These are phyloP conservation scores for Tephrocybe rancida DNA, from an alignment of 768 basidiomycete species.

Conservation along the genomic window DNA sequence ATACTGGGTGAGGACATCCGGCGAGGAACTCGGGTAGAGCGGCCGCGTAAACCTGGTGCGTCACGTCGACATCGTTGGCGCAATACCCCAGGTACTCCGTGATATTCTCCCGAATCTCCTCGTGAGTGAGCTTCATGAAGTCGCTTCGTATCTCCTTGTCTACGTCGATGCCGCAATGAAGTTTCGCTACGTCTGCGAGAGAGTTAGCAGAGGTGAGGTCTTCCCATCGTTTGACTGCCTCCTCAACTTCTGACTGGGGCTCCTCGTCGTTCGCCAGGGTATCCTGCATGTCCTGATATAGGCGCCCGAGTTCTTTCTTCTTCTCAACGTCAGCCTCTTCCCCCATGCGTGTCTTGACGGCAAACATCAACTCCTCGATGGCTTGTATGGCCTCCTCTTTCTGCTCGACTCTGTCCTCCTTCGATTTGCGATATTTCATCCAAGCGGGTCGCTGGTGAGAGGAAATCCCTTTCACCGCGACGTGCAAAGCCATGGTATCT, in stretches of 20 bases:
- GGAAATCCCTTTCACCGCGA: slow-evolving; percentile 92
- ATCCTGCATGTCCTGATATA: slow-evolving; percentile 41
- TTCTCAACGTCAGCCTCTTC: slow-evolving; percentile 50
- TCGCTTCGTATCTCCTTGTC: slow-evolving; percentile 81
- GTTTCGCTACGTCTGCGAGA: slow-evolving; percentile 85
- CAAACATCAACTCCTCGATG: slow-evolving; percentile 41
- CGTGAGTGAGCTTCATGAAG: slow-evolving; percentile 70
- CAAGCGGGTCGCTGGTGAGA: slow-evolving; percentile 94
- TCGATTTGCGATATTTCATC: slow-evolving; percentile 81
- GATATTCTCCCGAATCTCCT: slow-evolving; percentile 64
- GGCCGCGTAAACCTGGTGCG: slow-evolving; percentile 76
- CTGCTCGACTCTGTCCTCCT: slow-evolving; percentile 54
- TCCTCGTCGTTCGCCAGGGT: slow-evolving; percentile 23
- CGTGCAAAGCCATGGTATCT: slow-evolving; percentile 95
- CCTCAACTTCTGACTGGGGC: slow-evolving; percentile 35
- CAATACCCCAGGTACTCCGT: slow-evolving; percentile 85
- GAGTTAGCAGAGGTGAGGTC: slow-evolving; percentile 92
- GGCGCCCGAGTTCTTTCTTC: slow-evolving; percentile 38
- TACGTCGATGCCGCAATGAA: slow-evolving; percentile 83
- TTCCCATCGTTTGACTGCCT: slow-evolving; percentile 74
- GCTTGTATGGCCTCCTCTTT: slow-evolving; percentile 66
- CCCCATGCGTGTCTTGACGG: slow-evolving; percentile 49
- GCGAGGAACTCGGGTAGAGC: slow-evolving; percentile 81
- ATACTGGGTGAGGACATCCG: slow-evolving; percentile 89
- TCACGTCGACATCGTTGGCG: slow-evolving; percentile 80